These are phyloP conservation scores for Umbelopsis isabellina DNA, from an alignment of 192 early-diverging fungal genomes.

Conservation along the genomic window DNA sequence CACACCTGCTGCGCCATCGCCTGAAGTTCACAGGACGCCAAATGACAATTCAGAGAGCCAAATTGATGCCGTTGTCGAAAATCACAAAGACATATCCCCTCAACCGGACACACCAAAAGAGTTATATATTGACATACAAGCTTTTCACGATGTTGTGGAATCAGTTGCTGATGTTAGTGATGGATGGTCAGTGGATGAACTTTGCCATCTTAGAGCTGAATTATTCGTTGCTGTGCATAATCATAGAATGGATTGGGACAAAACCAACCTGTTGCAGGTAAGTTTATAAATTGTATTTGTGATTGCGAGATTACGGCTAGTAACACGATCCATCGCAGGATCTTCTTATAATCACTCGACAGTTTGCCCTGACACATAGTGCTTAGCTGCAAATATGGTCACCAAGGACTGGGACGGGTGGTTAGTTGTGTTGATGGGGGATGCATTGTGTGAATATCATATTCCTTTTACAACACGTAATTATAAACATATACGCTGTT, in stretches of 20 bases:
- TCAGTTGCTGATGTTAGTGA: neutral
- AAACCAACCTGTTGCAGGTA: neutral
- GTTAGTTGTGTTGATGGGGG: too few relatives aligned
- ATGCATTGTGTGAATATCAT: too few relatives aligned
- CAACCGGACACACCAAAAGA: neutral
- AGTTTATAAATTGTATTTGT: neutral
- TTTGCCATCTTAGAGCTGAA: slow-evolving; percentile 16
- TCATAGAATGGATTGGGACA: slow-evolving; percentile 1
- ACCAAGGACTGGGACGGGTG: too few relatives aligned
- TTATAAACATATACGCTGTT: too few relatives aligned
- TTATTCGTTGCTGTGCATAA: neutral
- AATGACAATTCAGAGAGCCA: too few relatives aligned
- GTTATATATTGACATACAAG: neutral
- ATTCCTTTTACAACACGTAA: too few relatives aligned
- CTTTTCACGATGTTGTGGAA: neutral
- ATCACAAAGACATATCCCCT: neutral
- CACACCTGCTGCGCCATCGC: too few relatives aligned
- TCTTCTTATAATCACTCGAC: neutral
- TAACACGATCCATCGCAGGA: neutral
- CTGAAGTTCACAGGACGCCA: too few relatives aligned
- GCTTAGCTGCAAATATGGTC: neutral
- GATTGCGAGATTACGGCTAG: neutral
- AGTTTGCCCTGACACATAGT: neutral
- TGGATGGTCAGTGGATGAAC: neutral
- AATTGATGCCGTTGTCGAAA: neutral